Conservation (phyloP, 495 filamentous ascomycete genomes). For the Trichoderma gamsii region DNA sequence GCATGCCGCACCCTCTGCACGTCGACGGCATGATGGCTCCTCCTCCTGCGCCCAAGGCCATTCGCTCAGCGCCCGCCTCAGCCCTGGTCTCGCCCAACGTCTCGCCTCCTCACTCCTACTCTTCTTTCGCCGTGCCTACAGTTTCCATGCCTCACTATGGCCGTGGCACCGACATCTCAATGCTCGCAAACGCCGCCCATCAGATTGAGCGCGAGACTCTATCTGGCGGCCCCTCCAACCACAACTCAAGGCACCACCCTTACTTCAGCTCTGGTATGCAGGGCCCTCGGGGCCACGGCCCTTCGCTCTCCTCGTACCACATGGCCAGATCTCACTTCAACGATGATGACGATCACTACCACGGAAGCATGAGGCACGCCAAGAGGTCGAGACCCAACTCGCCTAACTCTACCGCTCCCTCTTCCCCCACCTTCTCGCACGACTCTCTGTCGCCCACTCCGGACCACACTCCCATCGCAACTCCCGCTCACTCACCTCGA, state of each 20-base stretch:
- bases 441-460: constrained; percentile 94
- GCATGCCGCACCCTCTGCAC: constrained; percentile 21
- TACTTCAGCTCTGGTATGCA: constrained; percentile 54
- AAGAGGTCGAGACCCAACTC: constrained; percentile 91
- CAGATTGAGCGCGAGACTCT: constrained; percentile 73
- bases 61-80: constrained; percentile 82
- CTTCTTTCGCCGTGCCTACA: constrained; percentile 63
- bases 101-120: constrained; percentile 87
- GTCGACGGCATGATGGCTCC: constrained; percentile 67
- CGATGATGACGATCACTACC: constrained; percentile 67
- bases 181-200: constrained; percentile 86
- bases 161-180: constrained; percentile 69
- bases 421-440: constrained; percentile 96
- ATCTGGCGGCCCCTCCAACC: constrained; percentile 45
- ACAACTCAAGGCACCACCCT: constrained; percentile 37
- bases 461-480: constrained; percentile 92
- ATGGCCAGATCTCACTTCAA: constrained; percentile 92
- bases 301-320: constrained; percentile 78
- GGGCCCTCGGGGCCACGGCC: constrained; percentile 52
- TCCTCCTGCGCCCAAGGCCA: constrained; percentile 56
- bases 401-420: constrained; percentile 89
- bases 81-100: constrained; percentile 89
- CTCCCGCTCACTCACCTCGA: constrained; percentile 90
- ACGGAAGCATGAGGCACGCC: constrained; percentile 55
- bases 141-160: constrained; percentile 44